Base-by-base conservation (phyloP, 352 stramenopile species). In the Phytophthora ramorum region DNA sequence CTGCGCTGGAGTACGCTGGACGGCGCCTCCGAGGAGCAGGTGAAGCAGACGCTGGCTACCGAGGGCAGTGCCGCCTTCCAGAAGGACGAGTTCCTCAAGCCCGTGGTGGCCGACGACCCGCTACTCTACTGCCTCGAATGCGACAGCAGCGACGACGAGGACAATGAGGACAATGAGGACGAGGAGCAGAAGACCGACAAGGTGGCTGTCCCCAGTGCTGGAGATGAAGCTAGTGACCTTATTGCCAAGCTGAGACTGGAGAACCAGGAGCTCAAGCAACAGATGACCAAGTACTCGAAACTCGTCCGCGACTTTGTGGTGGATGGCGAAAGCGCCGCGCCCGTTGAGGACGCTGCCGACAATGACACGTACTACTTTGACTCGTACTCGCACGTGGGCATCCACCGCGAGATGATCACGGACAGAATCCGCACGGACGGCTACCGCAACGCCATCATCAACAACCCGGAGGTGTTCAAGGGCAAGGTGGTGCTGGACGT, bases 401-500 rank as follows among this genome's bases (percentile, higher is more conserved):
- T 99, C 73, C 97, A 99, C 74, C 96, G 99, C 73, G 97, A 99
- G 79, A 95, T 95, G 87, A 92, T 95, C 75, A 91, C 83, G 28
- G 87, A 95, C 64, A 69, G 59, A 14, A 92, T 99, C 12, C 95
- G 98, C 41, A 99, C 98, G 34, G 78, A 97, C 51, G 98, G 91
- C 12, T 99, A 99, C 78, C 95, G 97, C 76, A 97, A 98, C 70
- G 96, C 96, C 19, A 99, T 99, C 65, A 76, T 99, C 48, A 96
- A 99, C 67, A 99, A 99, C 78, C 87, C 79, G 17, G 81, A 98
- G 64, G 70, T 99, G 19, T 99, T 99, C 69, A 88, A 98, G 66
- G 97, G 87, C 64, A 99, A 99, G 76, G 83, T 98, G 50, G 92
- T 99, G 51, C 76, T 99, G 20, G 97, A 99, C 71, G 96, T 99